Evolutionary conservation across 176 grass and related monocot species (phyloP).

Genomic region (Carex cristatella): DNA sequence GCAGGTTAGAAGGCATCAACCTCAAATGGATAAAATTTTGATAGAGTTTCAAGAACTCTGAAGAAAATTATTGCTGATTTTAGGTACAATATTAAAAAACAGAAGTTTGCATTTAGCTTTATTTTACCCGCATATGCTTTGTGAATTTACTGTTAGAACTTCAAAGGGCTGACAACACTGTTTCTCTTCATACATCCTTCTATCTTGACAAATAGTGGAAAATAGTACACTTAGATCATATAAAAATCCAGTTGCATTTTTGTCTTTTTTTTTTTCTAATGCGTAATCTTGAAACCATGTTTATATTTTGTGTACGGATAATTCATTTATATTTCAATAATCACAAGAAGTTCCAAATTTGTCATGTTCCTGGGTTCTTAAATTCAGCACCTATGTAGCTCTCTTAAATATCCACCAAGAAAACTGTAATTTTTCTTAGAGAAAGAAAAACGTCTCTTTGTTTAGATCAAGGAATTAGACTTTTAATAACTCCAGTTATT

Average conservation of each 20-base stretch:
- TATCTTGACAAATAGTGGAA: background rate
- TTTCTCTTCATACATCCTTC: background rate
- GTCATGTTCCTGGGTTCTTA: background rate
- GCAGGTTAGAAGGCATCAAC: constrained; percentile 86
- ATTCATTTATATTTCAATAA: background rate
- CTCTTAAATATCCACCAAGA: background rate
- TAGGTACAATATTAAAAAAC: background rate
- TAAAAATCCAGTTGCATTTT: background rate
- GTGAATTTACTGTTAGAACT: background rate
- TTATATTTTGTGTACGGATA: background rate
- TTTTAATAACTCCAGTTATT: background rate
- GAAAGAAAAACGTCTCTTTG: background rate
- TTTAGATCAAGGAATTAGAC: background rate
- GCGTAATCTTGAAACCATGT: background rate
- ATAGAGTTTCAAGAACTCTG: constrained; percentile 76
- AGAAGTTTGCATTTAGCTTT: background rate
- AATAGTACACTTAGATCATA: background rate
- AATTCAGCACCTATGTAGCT: background rate
- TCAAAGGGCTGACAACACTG: background rate
- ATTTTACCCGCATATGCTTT: background rate
- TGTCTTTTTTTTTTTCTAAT: background rate
- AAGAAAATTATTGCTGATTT: constrained; percentile 21
- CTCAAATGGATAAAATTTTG: constrained; percentile 68
- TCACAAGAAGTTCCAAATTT: background rate
- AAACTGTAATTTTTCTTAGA: background rate